Evolutionary conservation across 352 stramenopile genomes (phyloP).

Genomic region (Phytophthora tubulina): DNA sequence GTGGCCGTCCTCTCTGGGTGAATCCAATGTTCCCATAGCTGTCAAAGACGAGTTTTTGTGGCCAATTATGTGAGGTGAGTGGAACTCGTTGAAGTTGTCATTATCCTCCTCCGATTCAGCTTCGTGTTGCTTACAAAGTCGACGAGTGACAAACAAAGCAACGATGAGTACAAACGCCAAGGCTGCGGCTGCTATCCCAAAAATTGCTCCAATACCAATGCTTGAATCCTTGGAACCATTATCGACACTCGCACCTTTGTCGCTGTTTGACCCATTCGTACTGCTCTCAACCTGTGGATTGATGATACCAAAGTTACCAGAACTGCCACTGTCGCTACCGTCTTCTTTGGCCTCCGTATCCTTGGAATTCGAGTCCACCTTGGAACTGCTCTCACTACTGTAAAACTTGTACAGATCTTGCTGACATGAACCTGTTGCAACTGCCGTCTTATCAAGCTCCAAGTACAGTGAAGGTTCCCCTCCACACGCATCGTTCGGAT

Average conservation of each 20-base stretch:
- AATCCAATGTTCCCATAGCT: conserved; percentile 10
- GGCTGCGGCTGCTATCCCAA: conserved; percentile 8
- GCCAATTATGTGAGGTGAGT: conserved; percentile 1
- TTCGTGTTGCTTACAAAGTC: conserved; percentile 10
- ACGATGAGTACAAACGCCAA: conserved; percentile 20
- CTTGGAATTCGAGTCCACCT: background rate
- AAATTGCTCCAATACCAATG: conserved; percentile 14
- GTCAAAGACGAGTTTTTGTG: conserved; percentile 7
- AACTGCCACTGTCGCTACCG: background rate
- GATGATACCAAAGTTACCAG: background rate
- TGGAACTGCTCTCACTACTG: conserved; percentile 12
- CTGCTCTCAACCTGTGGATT: conserved; percentile 1
- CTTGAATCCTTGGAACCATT: background rate
- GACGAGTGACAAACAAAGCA: background rate
- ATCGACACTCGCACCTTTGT: background rate
- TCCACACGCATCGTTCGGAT: conserved; percentile 26
- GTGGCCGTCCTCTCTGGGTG: background rate
- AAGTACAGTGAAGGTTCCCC: conserved; percentile 27
- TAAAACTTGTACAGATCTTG: conserved; percentile 30
- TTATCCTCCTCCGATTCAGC: background rate
- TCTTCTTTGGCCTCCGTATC: background rate
- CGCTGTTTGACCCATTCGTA: background rate
- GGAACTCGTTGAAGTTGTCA: conserved; percentile 12
- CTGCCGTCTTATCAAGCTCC: conserved; percentile 20
- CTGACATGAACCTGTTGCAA: conserved; percentile 16